A percentile compares a stretch with the other conserved stretches of the same genome.
phyloP scores from a whole-genome alignment of 805 yeast species.

The Yarrowia sp. region DNA sequence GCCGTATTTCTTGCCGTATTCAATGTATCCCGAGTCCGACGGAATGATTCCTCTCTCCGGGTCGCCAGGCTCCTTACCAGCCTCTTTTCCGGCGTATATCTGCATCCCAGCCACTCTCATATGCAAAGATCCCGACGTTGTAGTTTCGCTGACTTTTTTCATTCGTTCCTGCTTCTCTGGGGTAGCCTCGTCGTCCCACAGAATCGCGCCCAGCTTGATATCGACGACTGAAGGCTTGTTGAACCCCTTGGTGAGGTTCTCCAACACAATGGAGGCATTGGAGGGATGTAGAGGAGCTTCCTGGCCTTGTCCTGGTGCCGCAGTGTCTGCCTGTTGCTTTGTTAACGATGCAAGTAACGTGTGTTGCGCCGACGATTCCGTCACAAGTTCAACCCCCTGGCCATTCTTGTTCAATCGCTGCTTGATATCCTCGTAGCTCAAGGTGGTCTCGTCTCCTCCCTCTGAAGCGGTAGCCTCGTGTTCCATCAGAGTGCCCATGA shows the following conservation, averaged over 20 bases:
- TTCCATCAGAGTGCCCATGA: constrained; percentile 62
- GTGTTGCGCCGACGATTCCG: constrained; percentile 41
- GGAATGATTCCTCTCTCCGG: constrained; percentile 6
- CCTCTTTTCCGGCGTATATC: constrained; percentile 50
- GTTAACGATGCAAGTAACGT: constrained; percentile 41
- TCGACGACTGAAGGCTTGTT: constrained; percentile 76
- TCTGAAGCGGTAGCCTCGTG: constrained; percentile 43
- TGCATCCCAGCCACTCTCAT: constrained; percentile 92
- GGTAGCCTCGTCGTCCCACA: constrained; percentile 67
- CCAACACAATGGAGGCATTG: constrained; percentile 57
- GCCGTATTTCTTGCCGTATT: constrained; percentile 75
- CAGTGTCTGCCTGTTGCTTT: neutral
- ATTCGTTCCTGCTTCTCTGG: constrained; percentile 69
- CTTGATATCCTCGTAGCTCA: constrained; percentile 31
- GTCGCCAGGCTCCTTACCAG: neutral
- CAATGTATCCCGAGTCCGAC: constrained; percentile 50
- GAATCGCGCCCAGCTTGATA: constrained; percentile 75
- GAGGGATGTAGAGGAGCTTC: constrained; percentile 38
- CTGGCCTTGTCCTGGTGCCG: constrained; percentile 41
- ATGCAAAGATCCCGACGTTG: constrained; percentile 81
- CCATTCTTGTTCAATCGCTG: constrained; percentile 16
- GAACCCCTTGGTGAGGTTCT: constrained; percentile 70
- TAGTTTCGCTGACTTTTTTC: constrained; percentile 64
- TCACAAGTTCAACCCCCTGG: constrained; percentile 16
- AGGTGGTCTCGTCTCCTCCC: neutral